Evolutionary conservation across 2,329 filamentous ascomycete genomes (phyloP).

Genomic region (Beauveria varroae): DNA sequence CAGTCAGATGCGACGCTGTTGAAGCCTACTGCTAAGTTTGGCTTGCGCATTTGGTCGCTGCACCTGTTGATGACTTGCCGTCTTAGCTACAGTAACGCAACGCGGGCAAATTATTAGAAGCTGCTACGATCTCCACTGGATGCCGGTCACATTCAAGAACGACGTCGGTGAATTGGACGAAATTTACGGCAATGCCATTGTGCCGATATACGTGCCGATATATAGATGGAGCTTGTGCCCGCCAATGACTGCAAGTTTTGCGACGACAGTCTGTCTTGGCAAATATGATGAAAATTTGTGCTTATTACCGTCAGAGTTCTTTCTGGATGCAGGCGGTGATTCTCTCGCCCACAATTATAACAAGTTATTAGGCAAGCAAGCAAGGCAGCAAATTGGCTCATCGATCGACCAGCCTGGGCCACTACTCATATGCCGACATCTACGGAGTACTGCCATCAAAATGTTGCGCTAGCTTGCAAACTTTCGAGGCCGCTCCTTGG

Average conservation of each 20-base stretch:
- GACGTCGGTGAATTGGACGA: background rate
- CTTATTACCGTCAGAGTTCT: background rate
- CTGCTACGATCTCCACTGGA: background rate
- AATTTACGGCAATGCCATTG: background rate
- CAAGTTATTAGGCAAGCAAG: background rate
- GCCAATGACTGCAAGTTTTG: background rate
- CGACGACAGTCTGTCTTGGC: background rate
- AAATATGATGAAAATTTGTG: background rate
- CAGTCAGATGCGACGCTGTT: background rate
- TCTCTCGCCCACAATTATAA: background rate
- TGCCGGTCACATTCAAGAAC: background rate
- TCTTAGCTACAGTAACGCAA: background rate
- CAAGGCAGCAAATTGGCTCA: background rate
- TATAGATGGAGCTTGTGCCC: background rate
- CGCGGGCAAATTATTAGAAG: background rate
- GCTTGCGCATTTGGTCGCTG: background rate
- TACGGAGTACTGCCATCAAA: background rate
- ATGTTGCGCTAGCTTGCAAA: background rate
- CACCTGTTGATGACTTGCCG: background rate
- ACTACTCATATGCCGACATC: background rate
- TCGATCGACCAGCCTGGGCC: background rate
- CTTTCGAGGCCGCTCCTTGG: background rate
- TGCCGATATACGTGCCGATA: background rate
- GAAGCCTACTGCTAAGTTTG: background rate
- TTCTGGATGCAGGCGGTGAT: background rate